Evolutionary conservation across 176 grass and related monocot species (phyloP).

Genomic region (Alopecurus myosuroides): DNA sequence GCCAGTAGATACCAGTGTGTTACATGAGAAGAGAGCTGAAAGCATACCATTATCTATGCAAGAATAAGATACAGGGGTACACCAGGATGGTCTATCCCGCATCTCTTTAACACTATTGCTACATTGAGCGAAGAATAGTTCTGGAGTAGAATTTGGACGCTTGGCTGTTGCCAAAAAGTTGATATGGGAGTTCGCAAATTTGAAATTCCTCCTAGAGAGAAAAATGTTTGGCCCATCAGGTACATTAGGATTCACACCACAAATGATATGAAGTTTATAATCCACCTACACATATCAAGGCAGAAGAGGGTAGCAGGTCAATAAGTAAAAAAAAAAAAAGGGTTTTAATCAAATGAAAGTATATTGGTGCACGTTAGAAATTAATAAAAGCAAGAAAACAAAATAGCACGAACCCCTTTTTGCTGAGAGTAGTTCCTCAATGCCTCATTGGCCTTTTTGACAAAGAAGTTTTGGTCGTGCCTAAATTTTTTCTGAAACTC

Average conservation of each 20-base stretch:
- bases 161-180: conserved; percentile 22
- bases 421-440: neutral
- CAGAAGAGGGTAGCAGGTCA: neutral
- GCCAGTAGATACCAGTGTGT: neutral
- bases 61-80: neutral
- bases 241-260: neutral
- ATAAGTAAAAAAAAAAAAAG: neutral
- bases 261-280: neutral
- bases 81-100: neutral
- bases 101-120: neutral
- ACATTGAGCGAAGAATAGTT: neutral
- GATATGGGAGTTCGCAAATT: neutral
- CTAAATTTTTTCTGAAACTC: neutral
- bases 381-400: neutral
- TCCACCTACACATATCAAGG: neutral
- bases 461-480: neutral
- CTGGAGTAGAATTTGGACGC: neutral
- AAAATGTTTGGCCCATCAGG: neutral
- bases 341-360: neutral
- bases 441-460: neutral
- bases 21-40: neutral
- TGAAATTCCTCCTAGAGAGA: neutral
- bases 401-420: neutral
- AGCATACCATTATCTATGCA: neutral
- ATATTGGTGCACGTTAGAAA: neutral